Evolutionary conservation across 73 alveolate genomes (phyloP), one percentile per base, ranked within the genome.

Genomic region (Halteria grandinella): DNA sequence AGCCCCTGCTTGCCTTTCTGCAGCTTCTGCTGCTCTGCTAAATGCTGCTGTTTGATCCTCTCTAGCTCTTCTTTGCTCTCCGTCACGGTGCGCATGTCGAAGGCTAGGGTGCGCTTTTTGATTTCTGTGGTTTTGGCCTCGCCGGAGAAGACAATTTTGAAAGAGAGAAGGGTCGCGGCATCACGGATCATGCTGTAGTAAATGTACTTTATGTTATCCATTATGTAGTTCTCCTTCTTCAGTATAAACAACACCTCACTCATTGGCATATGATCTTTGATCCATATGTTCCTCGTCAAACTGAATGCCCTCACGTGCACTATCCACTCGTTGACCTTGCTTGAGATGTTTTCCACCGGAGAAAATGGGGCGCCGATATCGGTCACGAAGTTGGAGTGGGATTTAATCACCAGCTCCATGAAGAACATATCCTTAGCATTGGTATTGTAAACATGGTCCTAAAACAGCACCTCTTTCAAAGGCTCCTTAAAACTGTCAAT

Each of bases 181-280:
- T 83, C 92, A 59, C 75, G 44, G 18, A 83, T 70, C 92, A 83
- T 83, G 29, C 55, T 59, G 77, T 83, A 83, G 54, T 83, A 83
- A 28, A 74, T 20, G 25, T 55, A 69, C 23, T 17, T 27, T 1
- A 49, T 12, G 32, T 83, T 64, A 20, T 20, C 34, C 20, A 80
- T 20, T 0, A 59, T 15, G 32, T 70, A 74, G 14, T 75, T 63
- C 39, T 83, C 87, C 14, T 58, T 24, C 27, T 43, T 51, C 34
- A 83, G 24, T 11, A 80, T 29, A 2, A 28, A 17, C 1, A 83
- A 24, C 24, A 83, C 50, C 15, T 81, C 81, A 15, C 20, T 24
- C 14, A 70, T 28, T n/a, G 79, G 80, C 34, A 73, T 60, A n/a
- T 40, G 50, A 44, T 83, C 92, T 43, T 83, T 83, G 14, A 74